Conservation (phyloP, 2,329 filamentous ascomycete species). For the Alternaria brassicicola region DNA sequence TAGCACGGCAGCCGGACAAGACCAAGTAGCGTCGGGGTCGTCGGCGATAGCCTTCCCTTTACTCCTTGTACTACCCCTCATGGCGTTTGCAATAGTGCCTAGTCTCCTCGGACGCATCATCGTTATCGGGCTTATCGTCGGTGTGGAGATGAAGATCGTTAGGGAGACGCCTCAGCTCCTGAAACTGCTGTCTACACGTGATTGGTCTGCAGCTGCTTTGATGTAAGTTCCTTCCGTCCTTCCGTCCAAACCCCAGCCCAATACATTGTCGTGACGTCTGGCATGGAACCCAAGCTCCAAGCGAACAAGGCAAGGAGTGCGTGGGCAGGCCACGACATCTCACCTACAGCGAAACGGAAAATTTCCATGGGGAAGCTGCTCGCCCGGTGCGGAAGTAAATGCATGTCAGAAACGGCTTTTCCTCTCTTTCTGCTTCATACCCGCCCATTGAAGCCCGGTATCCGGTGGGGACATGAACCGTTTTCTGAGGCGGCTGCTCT, state of each 20-base stretch:
- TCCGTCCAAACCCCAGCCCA: neutral
- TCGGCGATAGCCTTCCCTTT: conserved; percentile 45
- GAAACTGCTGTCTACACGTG: conserved; percentile 43
- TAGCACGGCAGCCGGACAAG: conserved; percentile 16
- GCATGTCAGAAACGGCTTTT: neutral
- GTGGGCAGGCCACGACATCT: neutral
- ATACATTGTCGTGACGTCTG: neutral
- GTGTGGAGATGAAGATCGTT: conserved; percentile 43
- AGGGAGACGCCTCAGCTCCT: conserved; percentile 43
- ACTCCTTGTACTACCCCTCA: conserved; percentile 49
- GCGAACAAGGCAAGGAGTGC: neutral
- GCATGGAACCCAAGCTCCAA: neutral
- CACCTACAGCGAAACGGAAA: neutral
- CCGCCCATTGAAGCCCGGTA: too few relatives aligned
- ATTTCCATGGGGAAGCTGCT: neutral
- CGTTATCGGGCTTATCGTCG: conserved; percentile 48
- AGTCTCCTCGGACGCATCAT: conserved; percentile 50
- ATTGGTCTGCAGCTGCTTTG: conserved; percentile 49
- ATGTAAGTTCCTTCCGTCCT: conserved; percentile 45
- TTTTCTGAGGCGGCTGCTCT: conserved; percentile 13
- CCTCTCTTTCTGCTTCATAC: too few relatives aligned
- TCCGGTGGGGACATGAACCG: conserved; percentile 9
- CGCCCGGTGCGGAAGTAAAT: neutral
- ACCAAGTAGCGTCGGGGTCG: conserved; percentile 24
- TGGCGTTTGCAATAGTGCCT: conserved; percentile 53